Evolutionary conservation across 73 alveolate species (phyloP), one percentile per base, ranked within the genome.

Genomic region (Paraurostyla sp.): DNA sequence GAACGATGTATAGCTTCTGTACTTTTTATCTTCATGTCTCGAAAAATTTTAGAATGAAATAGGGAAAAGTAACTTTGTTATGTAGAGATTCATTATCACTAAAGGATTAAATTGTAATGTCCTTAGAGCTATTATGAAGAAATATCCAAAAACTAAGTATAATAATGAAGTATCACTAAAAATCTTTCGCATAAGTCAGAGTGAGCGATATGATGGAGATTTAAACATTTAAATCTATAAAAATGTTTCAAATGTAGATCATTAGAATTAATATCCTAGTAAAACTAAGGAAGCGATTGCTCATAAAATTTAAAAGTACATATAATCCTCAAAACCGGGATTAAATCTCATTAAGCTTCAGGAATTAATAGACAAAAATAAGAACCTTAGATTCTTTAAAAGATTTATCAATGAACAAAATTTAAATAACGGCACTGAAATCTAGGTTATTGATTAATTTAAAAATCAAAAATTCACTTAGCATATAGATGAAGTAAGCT

Each of bases 161-260:
- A 36, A 35, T 32, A 15, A 15, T 65, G 33, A 35, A 65, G 46
- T 38, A 65, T 38, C 36, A 56, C 1, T 38, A 65, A 22, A 36
- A 38, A 11, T 0, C 1, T 7, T 65, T 65, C 7, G 82, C 7
- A 65, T 65, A 15, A 58, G 82, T 16, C 35, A 22, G n/a, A 6
- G 1, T 40, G 7, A 65, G 15, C 35, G 82, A 65, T 65, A 65
- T 65, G 82, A 65, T 40, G 82, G 82, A 0, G 82, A n/a, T n/a
- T n/a, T n/a, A n/a, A n/a, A n/a, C n/a, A n/a, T n/a, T n/a, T n/a
- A n/a, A n/a, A n/a, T n/a, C n/a, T n/a, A n/a, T n/a, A n/a, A n/a
- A n/a, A n/a, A n/a, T n/a, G n/a, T n/a, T n/a, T n/a, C n/a, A n/a
- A n/a, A n/a, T n/a, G n/a, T n/a, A n/a, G n/a, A n/a, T n/a, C n/a